phyloP scores from a whole-genome alignment of 2,329 filamentous ascomycete genomes.

The Cladorrhinum sp. region DNA sequence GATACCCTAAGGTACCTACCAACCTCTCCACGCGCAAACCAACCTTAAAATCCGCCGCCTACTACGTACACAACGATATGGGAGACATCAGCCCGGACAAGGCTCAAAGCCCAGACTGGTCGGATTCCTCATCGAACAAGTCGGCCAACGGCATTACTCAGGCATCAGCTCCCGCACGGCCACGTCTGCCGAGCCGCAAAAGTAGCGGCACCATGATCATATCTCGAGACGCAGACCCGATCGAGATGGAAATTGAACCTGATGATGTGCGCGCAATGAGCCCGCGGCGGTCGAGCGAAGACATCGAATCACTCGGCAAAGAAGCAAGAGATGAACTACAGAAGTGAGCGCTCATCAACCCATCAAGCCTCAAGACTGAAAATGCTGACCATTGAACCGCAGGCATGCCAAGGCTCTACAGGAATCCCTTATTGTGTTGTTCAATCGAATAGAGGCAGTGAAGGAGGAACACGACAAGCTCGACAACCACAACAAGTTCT shows the following conservation, averaged over 20 bases:
- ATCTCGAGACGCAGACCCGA: constrained; percentile 66
- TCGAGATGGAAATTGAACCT: constrained; percentile 74
- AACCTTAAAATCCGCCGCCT: no score
- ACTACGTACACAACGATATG: constrained; percentile 16
- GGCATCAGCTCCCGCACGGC: constrained; percentile 55
- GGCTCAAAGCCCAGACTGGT: constrained; percentile 29
- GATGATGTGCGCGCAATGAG: constrained; percentile 94
- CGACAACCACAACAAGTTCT: constrained; percentile 92
- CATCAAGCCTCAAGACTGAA: background rate
- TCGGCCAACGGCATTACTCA: constrained; percentile 40
- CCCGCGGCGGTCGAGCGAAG: constrained; percentile 82
- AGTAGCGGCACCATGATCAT: constrained; percentile 82
- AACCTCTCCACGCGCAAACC: no score
- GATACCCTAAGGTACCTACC: no score
- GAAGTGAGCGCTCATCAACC: constrained; percentile 42
- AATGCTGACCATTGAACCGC: constrained; percentile 20
- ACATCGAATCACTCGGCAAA: constrained; percentile 81
- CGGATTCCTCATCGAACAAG: constrained; percentile 35
- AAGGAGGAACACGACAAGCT: constrained; percentile 95
- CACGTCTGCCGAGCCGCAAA: constrained; percentile 68
- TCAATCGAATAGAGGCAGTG: constrained; percentile 91
- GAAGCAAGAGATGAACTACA: constrained; percentile 69
- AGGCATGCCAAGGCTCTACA: constrained; percentile 89
- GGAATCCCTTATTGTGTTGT: constrained; percentile 82
- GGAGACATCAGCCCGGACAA: constrained; percentile 21